Evolutionary conservation across 176 grass and related monocot genomes (phyloP).

Genomic region (Metroxylon sagu): DNA sequence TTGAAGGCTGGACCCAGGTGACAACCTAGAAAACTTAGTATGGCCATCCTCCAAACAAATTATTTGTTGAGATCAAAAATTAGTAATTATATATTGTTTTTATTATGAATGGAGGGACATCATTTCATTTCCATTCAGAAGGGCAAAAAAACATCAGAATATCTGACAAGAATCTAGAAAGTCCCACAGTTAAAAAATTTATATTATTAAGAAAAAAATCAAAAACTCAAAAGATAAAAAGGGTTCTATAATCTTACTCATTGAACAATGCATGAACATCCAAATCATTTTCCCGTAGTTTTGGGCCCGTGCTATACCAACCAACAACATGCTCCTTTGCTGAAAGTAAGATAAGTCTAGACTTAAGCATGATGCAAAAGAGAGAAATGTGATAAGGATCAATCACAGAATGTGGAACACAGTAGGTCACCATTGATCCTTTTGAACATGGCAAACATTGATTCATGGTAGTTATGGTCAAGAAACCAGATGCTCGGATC

Average conservation of each 20-base stretch:
- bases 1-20: no score
- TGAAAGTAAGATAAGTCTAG: conserved; percentile 21
- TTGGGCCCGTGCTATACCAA: conserved; percentile 99
- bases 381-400: not conserved
- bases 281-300: conserved; percentile 89
- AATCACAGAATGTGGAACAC: no score
- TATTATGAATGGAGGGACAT: no score
- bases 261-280: conserved; percentile 85
- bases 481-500: conserved; percentile 98
- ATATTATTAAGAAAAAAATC: no score
- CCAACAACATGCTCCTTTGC: conserved; percentile 98
- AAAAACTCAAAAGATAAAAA: not conserved
- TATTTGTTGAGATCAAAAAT: no score
- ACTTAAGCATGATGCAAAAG: not conserved
- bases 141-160: no score
- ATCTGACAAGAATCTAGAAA: no score
- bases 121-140: no score
- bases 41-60: no score
- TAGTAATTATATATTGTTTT: no score
- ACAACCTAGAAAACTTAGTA: no score
- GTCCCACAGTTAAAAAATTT: no score
- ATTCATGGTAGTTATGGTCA: conserved; percentile 94
- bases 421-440: conserved; percentile 79
- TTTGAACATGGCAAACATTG: conserved; percentile 98
- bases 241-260: conserved; percentile 42